Evolutionary conservation across 2,329 filamentous ascomycete genomes (phyloP), one percentile per base, ranked within the genome.

Genomic region (Fusarium sp.): DNA sequence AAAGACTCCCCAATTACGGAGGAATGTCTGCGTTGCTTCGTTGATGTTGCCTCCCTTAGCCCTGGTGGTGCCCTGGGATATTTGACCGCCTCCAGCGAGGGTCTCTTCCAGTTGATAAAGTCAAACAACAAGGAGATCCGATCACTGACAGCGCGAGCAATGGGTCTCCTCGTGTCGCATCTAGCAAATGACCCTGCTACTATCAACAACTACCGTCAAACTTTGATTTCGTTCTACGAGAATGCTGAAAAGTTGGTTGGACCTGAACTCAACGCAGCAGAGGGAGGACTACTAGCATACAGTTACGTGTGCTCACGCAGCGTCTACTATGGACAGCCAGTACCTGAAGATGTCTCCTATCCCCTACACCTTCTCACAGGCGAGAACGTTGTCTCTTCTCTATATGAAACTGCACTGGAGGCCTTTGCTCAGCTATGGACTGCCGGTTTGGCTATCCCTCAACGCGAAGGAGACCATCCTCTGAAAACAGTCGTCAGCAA

Each of bases 151-250:
- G 90, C 93, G 18, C 90, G 89, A 64, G 87, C 89, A 0, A 88
- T 94, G 72, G 94, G 94, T 1, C 91, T 97, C 15, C 80, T 98
- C 8, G 89, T 87, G 2, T 91, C 93, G 0, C 92, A 95, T 77
- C 83, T 84, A 6, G 75, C 73, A 9, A 84, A 84, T 60, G 73
- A 83, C 4, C 71, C 80, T 1, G 74, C 79, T 8, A 63, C 55
- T 3, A 64, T 82, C 20, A 62, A 62, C 3, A 74, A 75, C 22
- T 74, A 71, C 56, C 62, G 70, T n/a, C 62, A 61, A 45, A 74
- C 74, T 6, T 58, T 89, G 25, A 69, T 78, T 18, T 75, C 80
- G 0, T 80, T 91, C 16, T 80, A 87, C 9, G 74, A 79, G n/a
- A 75, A 78, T 8, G 79, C 79, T 27, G 74, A 86, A 55, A 83